These are phyloP conservation scores for Camelina sativa DNA, from an alignment of 345 rosid species.

Conservation along the genomic window DNA sequence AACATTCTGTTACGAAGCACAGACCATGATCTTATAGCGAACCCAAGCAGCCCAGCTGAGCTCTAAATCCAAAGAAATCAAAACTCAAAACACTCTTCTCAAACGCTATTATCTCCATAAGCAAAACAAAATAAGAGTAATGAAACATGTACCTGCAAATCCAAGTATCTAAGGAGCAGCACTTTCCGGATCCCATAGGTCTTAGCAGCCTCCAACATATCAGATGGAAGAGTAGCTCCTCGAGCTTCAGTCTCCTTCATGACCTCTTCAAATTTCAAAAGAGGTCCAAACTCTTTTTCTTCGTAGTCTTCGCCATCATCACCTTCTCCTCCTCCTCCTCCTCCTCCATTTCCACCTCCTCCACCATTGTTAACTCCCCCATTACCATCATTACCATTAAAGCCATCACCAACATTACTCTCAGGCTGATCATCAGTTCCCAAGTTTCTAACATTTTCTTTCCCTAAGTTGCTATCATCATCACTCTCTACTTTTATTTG, in stretches of 20 bases:
- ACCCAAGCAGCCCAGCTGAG: constrained; percentile 68
- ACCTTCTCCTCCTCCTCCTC: constrained; percentile 29
- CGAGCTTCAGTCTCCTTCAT: constrained; percentile 71
- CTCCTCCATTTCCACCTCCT: constrained; percentile 49
- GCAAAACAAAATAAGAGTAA: neutral
- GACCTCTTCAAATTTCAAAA: constrained; percentile 77
- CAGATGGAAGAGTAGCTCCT: constrained; percentile 74
- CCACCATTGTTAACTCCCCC: constrained; percentile 48
- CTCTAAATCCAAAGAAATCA: constrained; percentile 49
- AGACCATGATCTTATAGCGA: constrained; percentile 64
- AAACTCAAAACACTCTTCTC: constrained; percentile 13
- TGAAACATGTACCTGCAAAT: constrained; percentile 58
- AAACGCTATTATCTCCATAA: constrained; percentile 2
- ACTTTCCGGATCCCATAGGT: constrained; percentile 66
- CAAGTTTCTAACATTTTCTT: constrained; percentile 38
- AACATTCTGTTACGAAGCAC: constrained; percentile 89
- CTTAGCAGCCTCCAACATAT: constrained; percentile 87
- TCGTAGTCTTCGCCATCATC: constrained; percentile 55
- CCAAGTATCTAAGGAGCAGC: constrained; percentile 72
- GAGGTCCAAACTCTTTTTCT: constrained; percentile 77
- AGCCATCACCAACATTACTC: constrained; percentile 43
- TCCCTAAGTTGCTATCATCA: constrained; percentile 29
- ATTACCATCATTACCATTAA: constrained; percentile 51
- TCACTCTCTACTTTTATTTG: constrained; percentile 32
- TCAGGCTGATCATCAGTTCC: constrained; percentile 35